phyloP scores from a whole-genome alignment of 495 filamentous ascomycete genomes.

The Cetradonia linearis region DNA sequence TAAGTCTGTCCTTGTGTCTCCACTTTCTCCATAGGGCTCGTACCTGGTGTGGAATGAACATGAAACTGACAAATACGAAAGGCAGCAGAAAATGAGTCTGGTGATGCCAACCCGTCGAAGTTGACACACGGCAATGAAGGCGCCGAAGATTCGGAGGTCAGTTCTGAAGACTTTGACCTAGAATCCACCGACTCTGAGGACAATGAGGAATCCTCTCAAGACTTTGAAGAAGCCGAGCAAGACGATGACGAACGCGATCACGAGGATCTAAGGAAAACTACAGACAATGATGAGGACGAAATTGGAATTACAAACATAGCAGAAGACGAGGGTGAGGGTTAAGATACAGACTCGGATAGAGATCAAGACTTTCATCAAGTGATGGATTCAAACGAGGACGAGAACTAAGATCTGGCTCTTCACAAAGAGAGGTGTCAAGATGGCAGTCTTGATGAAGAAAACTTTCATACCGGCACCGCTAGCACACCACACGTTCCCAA shows the following conservation, averaged over 20 bases:
- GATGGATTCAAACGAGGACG: neutral
- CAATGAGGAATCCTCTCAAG: neutral
- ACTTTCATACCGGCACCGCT: accelerated
- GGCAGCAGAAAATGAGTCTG: neutral
- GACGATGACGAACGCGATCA: neutral
- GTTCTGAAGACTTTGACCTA: no score
- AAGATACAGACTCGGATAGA: neutral
- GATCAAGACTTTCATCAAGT: neutral
- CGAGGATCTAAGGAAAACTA: neutral
- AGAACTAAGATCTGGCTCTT: neutral
- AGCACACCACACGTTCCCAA: neutral
- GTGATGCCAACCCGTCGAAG: neutral
- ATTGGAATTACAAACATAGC: neutral
- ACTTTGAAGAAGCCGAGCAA: neutral
- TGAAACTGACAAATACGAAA: neutral
- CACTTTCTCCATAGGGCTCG: neutral
- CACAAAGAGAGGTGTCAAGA: accelerated
- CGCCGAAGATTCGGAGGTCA: no score
- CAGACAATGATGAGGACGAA: neutral
- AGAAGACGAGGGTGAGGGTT: neutral
- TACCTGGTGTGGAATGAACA: neutral
- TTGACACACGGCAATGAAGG: neutral
- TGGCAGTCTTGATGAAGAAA: neutral
- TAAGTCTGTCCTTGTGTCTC: neutral
- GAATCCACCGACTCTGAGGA: no score